Base-by-base conservation (phyloP, 2,329 filamentous ascomycete species). In the Daldinia sp. region DNA sequence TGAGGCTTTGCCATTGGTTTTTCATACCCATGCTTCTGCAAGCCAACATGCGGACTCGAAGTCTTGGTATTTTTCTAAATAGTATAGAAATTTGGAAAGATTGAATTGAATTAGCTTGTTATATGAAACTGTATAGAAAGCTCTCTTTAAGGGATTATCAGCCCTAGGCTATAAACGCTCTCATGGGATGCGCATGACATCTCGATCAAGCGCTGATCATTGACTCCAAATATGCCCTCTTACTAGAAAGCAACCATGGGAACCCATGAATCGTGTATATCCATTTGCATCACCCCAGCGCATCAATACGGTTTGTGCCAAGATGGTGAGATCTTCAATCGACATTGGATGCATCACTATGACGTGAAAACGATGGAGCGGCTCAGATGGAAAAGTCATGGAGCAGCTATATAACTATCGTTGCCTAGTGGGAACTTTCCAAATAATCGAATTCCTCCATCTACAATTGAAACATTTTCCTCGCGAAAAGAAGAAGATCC, bases 291-390 rank as follows among this genome's bases (percentile, higher is more conserved):
- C 63, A 67, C 56, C n/a, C 37, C 28, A 18, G 12, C 2, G 44
- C 37, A 6, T 59, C 26, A 53, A 51, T 39, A 20, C 41, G n/a
- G 20, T 59, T 57, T 39, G 56, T 53, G 57, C 9, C 54, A 42
- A 50, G 33, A 55, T 60, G 48, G 59, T 65, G 44, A 62, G 51
- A 37, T 61, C 33, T 51, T 18, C 37, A 18, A 35, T 6, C 5
- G 6, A 20, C 28, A 12, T 44, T 62, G 18, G n/a, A 26, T 33
- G 35, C 59, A 69, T 71, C 65, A 71, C 63, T 20, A 71, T 71
- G 69, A 71, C 69, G 68, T 60, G 30, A 9, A 35, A 35, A 37
- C 50, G 65, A 64, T 46, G 28, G 7, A 26, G 41, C 18, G 18
- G 28, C 30, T 10, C 26, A 20, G 18, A 26, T 44, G 41, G 9